Conservation (phyloP, 2,329 filamentous ascomycete species). For the Ophiostoma piceae region DNA sequence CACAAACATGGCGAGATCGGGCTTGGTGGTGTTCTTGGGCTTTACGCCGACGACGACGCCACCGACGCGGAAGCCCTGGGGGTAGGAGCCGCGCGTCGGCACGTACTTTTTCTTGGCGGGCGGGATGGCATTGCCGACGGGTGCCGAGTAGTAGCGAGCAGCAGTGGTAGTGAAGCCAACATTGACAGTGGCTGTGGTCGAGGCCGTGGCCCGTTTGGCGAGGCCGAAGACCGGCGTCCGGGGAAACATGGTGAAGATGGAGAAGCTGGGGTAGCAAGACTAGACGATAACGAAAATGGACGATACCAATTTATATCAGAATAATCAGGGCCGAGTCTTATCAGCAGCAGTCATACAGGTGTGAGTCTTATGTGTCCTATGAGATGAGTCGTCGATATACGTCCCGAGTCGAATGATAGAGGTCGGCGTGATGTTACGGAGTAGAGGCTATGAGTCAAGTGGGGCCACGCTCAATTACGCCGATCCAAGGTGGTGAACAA, state of each 20-base stretch:
- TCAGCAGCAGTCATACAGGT: not conserved
- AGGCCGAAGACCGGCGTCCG: constrained; percentile 21
- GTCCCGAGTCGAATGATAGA: not conserved
- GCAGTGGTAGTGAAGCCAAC: not conserved
- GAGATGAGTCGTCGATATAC: not conserved
- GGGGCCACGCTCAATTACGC: not conserved
- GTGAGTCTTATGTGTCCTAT: not conserved
- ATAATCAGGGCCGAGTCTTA: not conserved
- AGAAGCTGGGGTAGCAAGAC: not conserved
- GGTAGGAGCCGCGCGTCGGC: constrained; percentile 77
- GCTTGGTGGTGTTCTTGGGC: constrained; percentile 81
- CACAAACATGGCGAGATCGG: constrained; percentile 81
- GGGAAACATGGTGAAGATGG: constrained; percentile 11
- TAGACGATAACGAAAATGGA: not conserved
- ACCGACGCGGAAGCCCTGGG: constrained; percentile 80
- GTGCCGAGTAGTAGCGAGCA: constrained; percentile 49
- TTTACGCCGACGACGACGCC: constrained; percentile 90
- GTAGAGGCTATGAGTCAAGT: not conserved
- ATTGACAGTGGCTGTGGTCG: not conserved
- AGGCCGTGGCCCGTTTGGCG: constrained; percentile 12
- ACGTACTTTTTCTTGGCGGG: constrained; percentile 85
- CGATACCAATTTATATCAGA: not conserved
- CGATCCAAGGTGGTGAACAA: constrained; percentile 9
- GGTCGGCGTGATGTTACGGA: not conserved
- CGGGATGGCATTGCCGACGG: constrained; percentile 57